These are phyloP conservation scores for Penicillium bovifimosum DNA, from an alignment of 495 filamentous ascomycete species.

Conservation along the genomic window DNA sequence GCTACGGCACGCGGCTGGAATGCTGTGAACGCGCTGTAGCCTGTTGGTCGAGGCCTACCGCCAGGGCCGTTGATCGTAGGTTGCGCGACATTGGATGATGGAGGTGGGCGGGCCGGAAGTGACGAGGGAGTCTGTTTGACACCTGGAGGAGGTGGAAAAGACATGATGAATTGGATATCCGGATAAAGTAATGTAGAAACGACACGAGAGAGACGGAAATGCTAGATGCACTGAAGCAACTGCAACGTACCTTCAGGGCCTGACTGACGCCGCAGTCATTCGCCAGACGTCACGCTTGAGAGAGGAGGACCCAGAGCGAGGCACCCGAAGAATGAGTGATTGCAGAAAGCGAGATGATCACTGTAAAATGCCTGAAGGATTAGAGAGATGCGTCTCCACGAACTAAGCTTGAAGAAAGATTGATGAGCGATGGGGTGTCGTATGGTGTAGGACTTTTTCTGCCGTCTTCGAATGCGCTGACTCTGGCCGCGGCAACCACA, in stretches of 20 bases:
- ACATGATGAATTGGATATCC: conserved; percentile 81
- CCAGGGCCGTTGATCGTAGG: conserved; percentile 32
- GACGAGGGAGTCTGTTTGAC: conserved; percentile 62
- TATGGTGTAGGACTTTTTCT: background rate
- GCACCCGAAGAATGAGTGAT: conserved; percentile 3
- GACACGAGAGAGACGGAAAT: conserved; percentile 24
- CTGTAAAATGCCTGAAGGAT: no score
- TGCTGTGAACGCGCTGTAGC: conserved; percentile 44
- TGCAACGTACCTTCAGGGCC: conserved; percentile 58
- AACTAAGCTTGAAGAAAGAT: background rate
- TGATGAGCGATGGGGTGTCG: background rate
- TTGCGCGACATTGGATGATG: conserved; percentile 47
- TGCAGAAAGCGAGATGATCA: background rate
- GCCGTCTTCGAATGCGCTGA: background rate
- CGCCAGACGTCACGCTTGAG: conserved; percentile 38
- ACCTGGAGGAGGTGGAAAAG: conserved; percentile 90
- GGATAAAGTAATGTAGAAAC: conserved; percentile 20
- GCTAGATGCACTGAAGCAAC: conserved; percentile 34
- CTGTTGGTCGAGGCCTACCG: conserved; percentile 26
- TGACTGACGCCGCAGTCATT: conserved; percentile 35
- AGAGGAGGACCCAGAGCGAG: conserved; percentile 22
- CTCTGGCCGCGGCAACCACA: background rate
- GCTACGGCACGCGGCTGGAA: conserved; percentile 64
- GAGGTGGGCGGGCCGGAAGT: conserved; percentile 80
- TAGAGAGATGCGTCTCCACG: no score